Evolutionary conservation across 371 early-diverging fungal species (phyloP).

Genomic region (Syncephalastrum sp.): DNA sequence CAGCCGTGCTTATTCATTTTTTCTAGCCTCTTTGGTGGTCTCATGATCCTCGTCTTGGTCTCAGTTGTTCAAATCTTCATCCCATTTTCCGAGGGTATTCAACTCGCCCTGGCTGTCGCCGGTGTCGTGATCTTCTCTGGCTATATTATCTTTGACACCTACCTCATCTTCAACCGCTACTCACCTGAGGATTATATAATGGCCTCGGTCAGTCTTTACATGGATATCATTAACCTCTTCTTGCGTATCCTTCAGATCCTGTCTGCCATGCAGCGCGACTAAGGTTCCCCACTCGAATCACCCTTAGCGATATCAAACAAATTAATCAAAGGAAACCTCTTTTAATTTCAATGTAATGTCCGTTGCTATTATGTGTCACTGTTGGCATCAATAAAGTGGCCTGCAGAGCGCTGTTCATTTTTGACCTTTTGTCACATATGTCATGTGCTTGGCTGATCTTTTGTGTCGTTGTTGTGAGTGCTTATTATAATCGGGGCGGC

Average conservation of each 20-base stretch:
- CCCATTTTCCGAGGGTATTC: conserved; percentile 61
- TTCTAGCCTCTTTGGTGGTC: conserved; percentile 55
- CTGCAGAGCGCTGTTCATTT: too few relatives aligned
- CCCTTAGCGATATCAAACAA: too few relatives aligned
- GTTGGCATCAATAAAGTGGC: too few relatives aligned
- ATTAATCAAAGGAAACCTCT: too few relatives aligned
- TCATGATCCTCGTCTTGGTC: conserved; percentile 61
- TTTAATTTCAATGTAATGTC: too few relatives aligned
- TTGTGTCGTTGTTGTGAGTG: too few relatives aligned
- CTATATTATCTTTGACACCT: conserved; percentile 74
- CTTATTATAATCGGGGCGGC: too few relatives aligned
- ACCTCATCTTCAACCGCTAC: conserved; percentile 64
- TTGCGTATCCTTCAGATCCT: conserved; percentile 67
- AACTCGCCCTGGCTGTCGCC: conserved; percentile 64
- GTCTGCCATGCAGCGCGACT: conserved; percentile 29
- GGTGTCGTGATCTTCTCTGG: conserved; percentile 72
- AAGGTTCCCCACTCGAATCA: neutral
- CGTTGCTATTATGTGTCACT: too few relatives aligned
- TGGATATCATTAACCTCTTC: conserved; percentile 84
- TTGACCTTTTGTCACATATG: too few relatives aligned
- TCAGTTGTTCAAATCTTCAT: conserved; percentile 70
- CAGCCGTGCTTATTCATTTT: neutral
- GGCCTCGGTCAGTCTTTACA: conserved; percentile 74
- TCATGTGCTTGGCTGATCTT: too few relatives aligned
- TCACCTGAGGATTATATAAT: conserved; percentile 80